Evolutionary conservation across 2,329 filamentous ascomycete species (phyloP).

Genomic region (Microcyclospora pomicola): DNA sequence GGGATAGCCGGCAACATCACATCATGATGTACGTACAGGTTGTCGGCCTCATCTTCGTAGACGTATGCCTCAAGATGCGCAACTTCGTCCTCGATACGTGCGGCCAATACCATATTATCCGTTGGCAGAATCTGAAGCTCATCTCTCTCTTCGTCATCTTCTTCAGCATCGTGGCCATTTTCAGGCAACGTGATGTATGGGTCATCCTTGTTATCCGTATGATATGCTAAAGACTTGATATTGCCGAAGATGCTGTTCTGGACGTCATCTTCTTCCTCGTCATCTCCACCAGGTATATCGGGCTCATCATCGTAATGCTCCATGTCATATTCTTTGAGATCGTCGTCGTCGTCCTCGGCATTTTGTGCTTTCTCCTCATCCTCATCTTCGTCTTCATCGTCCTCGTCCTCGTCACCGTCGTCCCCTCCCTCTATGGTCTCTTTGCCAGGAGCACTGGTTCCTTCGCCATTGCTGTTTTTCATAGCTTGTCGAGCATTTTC

Average conservation of each 20-base stretch:
- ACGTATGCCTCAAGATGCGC: constrained; percentile 95
- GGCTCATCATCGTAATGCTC: constrained; percentile 82
- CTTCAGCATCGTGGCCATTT: constrained; percentile 39
- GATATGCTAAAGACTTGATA: constrained; percentile 82
- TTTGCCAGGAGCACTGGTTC: constrained; percentile 1
- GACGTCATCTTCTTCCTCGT: constrained; percentile 50
- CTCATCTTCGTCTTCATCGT: constrained; percentile 27
- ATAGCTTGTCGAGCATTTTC: constrained; percentile 47
- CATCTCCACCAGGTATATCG: constrained; percentile 37
- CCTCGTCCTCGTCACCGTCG: constrained; percentile 36
- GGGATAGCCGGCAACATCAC: constrained; percentile 98
- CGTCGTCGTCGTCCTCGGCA: constrained; percentile 38
- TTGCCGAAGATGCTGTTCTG: constrained; percentile 85
- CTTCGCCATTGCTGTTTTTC: constrained; percentile 21
- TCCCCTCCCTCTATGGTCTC: constrained; percentile 8
- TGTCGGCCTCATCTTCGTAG: constrained; percentile 89
- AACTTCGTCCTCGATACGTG: constrained; percentile 92
- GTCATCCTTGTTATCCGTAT: constrained; percentile 86
- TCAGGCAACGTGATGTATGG: constrained; percentile 84
- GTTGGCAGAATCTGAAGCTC: constrained; percentile 85
- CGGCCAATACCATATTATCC: constrained; percentile 83
- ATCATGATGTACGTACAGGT: constrained; percentile 97
- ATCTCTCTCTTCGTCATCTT: constrained; percentile 74
- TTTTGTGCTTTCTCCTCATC: constrained; percentile 66
- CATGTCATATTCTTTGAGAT: constrained; percentile 89